A percentile compares a stretch with the other conserved stretches of the same genome.
Evolutionary conservation across 805 yeast genomes (phyloP).

Genomic region (Pichia thaimueangensis): DNA sequence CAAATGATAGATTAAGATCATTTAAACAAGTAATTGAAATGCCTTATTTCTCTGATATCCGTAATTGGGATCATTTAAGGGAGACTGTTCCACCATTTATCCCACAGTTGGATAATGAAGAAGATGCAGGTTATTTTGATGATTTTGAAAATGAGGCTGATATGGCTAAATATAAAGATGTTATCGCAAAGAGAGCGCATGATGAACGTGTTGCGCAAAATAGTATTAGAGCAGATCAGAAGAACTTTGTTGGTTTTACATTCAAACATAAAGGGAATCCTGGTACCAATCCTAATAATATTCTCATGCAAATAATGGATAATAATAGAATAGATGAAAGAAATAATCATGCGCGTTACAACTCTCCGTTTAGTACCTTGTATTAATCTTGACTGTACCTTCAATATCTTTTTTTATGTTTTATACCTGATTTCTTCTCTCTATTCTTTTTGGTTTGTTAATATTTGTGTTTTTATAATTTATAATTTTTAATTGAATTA

Average conservation of each 20-base stretch:
- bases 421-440: no score
- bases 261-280: slow-evolving; percentile 76
- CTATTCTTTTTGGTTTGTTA: no score
- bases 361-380: slow-evolving; percentile 32
- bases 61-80: slow-evolving; percentile 65
- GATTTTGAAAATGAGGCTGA: slow-evolving; percentile 94
- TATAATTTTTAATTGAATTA: no score
- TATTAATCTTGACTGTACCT: slow-evolving; percentile 18
- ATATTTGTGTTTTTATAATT: no score
- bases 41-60: slow-evolving; percentile 75
- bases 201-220: slow-evolving; percentile 74
- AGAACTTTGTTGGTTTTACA: slow-evolving; percentile 90
- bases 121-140: slow-evolving; percentile 98
- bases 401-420: neutral
- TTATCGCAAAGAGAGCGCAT: slow-evolving; percentile 83
- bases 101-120: slow-evolving; percentile 94
- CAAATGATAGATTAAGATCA: slow-evolving; percentile 64
- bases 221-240: slow-evolving; percentile 50
- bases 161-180: slow-evolving; percentile 97
- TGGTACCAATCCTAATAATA: slow-evolving; percentile 36
- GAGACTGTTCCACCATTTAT: slow-evolving; percentile 84
- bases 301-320: slow-evolving; percentile 28
- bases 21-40: slow-evolving; percentile 76
- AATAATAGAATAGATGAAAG: slow-evolving; percentile 21
- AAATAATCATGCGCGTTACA: slow-evolving; percentile 20